These are phyloP conservation scores for Auricularia heimuer DNA, from an alignment of 768 basidiomycete genomes.

Conservation along the genomic window DNA sequence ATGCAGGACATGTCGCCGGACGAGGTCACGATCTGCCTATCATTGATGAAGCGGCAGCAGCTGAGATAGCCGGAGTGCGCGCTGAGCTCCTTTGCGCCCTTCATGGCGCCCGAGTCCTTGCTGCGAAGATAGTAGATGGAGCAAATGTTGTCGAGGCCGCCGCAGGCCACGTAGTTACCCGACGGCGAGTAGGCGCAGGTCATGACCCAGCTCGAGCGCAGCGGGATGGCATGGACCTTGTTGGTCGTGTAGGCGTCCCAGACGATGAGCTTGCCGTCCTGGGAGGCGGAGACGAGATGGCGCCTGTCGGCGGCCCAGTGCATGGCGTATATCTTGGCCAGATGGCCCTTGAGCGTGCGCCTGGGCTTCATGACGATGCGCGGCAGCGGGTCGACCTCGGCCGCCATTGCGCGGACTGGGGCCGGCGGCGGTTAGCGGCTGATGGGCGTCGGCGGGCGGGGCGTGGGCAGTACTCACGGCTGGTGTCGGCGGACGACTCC, in stretches of 20 bases:
- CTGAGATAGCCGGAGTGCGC: slow-evolving; percentile 97
- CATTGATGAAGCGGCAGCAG: slow-evolving; percentile 98
- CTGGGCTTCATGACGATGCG: slow-evolving; percentile 95
- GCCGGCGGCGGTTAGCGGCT: slow-evolving; percentile 11
- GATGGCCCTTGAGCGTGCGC: slow-evolving; percentile 89
- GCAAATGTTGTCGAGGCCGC: slow-evolving; percentile 98
- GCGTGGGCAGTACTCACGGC: slow-evolving; percentile 49
- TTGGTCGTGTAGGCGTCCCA: slow-evolving; percentile 99
- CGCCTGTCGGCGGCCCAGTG: slow-evolving; percentile 97
- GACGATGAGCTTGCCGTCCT: slow-evolving; percentile 98
- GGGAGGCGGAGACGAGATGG: slow-evolving; percentile 98
- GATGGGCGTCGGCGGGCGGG: slow-evolving; percentile 5
- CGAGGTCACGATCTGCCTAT: slow-evolving; percentile 94
- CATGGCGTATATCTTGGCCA: slow-evolving; percentile 99
- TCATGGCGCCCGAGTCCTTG: slow-evolving; percentile 65
- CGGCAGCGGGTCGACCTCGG: slow-evolving; percentile 90
- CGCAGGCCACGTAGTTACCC: slow-evolving; percentile 95
- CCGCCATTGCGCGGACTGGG: slow-evolving; percentile 95
- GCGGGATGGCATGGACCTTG: slow-evolving; percentile 98
- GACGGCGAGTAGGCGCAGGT: slow-evolving; percentile 97
- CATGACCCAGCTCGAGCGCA: slow-evolving; percentile 99
- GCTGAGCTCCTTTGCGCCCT: slow-evolving; percentile 89
- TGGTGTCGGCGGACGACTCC: slow-evolving; percentile 97
- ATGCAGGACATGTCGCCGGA: slow-evolving; percentile 99
- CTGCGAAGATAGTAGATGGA: slow-evolving; percentile 93